These are phyloP conservation scores for Lecanosticta acicola DNA, from an alignment of 2,329 filamentous ascomycete species.

Conservation along the genomic window DNA sequence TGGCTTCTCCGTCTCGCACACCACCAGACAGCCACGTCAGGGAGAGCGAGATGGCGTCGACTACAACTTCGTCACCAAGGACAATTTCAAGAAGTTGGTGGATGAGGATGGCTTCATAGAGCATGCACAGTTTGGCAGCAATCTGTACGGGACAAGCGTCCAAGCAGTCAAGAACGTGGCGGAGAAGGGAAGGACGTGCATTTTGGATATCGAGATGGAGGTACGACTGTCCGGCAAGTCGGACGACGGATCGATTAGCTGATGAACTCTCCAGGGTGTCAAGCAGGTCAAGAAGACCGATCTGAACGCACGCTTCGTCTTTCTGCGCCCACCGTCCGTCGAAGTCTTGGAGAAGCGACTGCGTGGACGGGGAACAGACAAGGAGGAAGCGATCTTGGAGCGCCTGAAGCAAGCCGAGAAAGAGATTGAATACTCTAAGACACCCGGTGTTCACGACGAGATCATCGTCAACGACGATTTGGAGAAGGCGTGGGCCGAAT, in stretches of 20 bases:
- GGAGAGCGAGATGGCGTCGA: constrained; percentile 71
- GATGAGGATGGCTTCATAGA: constrained; percentile 73
- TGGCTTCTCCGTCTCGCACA: constrained; percentile 59
- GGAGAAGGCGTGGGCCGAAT: constrained; percentile 51
- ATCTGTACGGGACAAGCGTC: constrained; percentile 81
- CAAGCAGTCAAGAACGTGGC: constrained; percentile 71
- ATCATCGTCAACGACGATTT: constrained; percentile 62
- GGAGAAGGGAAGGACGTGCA: constrained; percentile 64
- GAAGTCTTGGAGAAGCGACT: constrained; percentile 69
- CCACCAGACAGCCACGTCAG: constrained; percentile 68
- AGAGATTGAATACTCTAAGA: constrained; percentile 68
- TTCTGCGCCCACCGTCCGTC: constrained; percentile 73
- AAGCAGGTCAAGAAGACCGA: constrained; percentile 81
- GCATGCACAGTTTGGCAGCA: constrained; percentile 77
- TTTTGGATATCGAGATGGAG: constrained; percentile 97
- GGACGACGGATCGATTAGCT: neutral
- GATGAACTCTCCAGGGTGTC: constrained; percentile 56
- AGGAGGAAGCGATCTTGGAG: constrained; percentile 64
- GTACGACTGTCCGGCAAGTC: constrained; percentile 38
- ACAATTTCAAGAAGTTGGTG: constrained; percentile 63
- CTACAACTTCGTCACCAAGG: constrained; percentile 70
- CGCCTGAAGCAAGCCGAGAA: constrained; percentile 64
- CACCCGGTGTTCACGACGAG: constrained; percentile 60
- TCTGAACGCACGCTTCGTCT: constrained; percentile 73
- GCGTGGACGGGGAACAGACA: constrained; percentile 71